Conservation (phyloP, 1,139 yeast species). For the Saccharomycopsis crataegensis region DNA sequence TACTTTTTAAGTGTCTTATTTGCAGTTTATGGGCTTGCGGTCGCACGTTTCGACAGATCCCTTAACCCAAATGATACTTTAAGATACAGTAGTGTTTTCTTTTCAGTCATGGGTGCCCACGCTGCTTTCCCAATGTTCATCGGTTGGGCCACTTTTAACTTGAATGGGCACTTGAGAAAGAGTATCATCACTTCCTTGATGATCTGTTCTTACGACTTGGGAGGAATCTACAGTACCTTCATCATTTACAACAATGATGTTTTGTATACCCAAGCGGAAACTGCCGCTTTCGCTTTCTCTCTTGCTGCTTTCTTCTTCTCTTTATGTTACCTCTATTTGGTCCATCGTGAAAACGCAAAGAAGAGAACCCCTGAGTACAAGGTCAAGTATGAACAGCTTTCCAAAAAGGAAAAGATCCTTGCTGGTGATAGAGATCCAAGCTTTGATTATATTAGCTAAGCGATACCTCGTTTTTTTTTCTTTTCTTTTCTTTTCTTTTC, state of each 20-base stretch:
- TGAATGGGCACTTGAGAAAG: conserved; percentile 59
- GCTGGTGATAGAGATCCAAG: conserved; percentile 44
- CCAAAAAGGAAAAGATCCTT: conserved; percentile 36
- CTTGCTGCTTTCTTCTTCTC: conserved; percentile 33
- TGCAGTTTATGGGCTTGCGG: conserved; percentile 48
- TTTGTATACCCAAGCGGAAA: conserved; percentile 46
- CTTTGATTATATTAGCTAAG: conserved; percentile 32
- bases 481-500: background rate
- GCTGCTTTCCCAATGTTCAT: conserved; percentile 61
- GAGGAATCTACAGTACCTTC: conserved; percentile 62
- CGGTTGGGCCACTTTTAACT: conserved; percentile 61
- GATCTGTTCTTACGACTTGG: conserved; percentile 68
- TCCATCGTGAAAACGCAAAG: conserved; percentile 31
- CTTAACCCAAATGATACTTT: conserved; percentile 28
- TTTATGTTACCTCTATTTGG: conserved; percentile 32
- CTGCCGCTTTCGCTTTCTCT: conserved; percentile 45
- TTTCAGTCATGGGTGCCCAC: conserved; percentile 52
- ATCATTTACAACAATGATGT: conserved; percentile 57
- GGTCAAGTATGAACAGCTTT: conserved; percentile 31
- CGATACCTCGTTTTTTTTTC: background rate
- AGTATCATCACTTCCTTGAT: conserved; percentile 64
- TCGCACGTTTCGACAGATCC: conserved; percentile 38
- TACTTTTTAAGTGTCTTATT: conserved; percentile 35
- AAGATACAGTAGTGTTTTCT: conserved; percentile 62
- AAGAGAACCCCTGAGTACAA: conserved; percentile 29